These are phyloP conservation scores for Termitomyces sp. DNA, from an alignment of 768 basidiomycete species.

Conservation along the genomic window DNA sequence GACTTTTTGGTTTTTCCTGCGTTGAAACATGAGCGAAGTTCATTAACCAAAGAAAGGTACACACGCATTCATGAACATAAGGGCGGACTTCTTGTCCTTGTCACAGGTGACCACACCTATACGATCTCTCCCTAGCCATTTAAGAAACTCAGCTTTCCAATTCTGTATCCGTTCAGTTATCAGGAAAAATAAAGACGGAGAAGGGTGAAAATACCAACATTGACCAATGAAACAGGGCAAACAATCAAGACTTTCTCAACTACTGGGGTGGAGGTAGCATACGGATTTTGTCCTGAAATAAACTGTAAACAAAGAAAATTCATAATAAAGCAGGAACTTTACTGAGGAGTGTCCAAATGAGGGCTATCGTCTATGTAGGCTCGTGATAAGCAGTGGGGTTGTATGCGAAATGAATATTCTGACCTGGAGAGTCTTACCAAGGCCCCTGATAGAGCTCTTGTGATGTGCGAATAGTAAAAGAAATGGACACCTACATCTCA, in stretches of 20 bases:
- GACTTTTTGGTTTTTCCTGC: constrained; percentile 75
- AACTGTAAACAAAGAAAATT: background rate
- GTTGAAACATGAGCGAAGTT: background rate
- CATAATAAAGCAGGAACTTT: constrained; percentile 22
- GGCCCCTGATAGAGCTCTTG: constrained; percentile 53
- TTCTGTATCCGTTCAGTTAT: constrained; percentile 48
- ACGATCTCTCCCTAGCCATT: constrained; percentile 74
- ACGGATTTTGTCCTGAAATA: constrained; percentile 79
- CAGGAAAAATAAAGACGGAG: background rate
- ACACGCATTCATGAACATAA: constrained; percentile 74
- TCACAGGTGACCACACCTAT: constrained; percentile 43
- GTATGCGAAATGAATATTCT: background rate
- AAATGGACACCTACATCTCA: constrained; percentile 65
- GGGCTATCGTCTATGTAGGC: constrained; percentile 70
- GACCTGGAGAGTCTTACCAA: constrained; percentile 93
- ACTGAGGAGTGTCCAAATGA: constrained; percentile 93
- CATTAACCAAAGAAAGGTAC: constrained; percentile 20
- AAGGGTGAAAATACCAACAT: constrained; percentile 40
- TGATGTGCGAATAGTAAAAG: constrained; percentile 1
- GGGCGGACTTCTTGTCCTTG: constrained; percentile 48
- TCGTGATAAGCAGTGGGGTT: background rate
- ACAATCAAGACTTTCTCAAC: constrained; percentile 88
- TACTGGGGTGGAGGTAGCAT: constrained; percentile 48
- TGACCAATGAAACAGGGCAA: constrained; percentile 89
- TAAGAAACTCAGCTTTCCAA: constrained; percentile 93